Conservation (phyloP, 23 red algal species). For the Gracilaria gracilis region DNA sequence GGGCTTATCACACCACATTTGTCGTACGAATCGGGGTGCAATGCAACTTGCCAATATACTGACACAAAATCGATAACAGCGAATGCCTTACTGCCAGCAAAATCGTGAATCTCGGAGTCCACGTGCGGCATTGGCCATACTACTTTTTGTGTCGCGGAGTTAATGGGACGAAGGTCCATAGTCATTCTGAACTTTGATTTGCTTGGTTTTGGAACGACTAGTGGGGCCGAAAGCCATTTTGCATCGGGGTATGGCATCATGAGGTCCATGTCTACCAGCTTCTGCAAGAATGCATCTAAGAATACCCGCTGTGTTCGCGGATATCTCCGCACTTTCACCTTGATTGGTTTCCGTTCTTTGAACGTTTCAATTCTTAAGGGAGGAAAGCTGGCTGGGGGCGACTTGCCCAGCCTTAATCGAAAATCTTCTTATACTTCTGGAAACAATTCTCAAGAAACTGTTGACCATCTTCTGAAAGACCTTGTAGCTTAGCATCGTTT, state of each 20-base stretch:
- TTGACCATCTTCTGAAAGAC: too few species aligned
- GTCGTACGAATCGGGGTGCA: slow-evolving; percentile 44
- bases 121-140: slow-evolving; percentile 29
- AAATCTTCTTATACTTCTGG: background rate
- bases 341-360: background rate
- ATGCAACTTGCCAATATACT: slow-evolving; percentile 50
- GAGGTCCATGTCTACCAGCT: slow-evolving; percentile 34
- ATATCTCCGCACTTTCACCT: slow-evolving; percentile 39
- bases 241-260: background rate
- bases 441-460: too few species aligned
- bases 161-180: slow-evolving; percentile 54
- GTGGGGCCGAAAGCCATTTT: slow-evolving; percentile 15
- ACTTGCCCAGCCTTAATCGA: slow-evolving; percentile 55
- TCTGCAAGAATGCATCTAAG: slow-evolving; percentile 1
- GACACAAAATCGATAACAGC: slow-evolving; percentile 31
- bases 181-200: slow-evolving; percentile 32
- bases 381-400: slow-evolving; percentile 31
- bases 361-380: background rate
- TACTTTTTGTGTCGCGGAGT: slow-evolving; percentile 24
- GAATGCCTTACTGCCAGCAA: slow-evolving; percentile 25
- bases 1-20: slow-evolving; percentile 24
- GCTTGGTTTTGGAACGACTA: slow-evolving; percentile 28
- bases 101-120: slow-evolving; percentile 31
- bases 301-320: slow-evolving; percentile 4
- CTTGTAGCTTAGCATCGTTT: too few species aligned